Evolutionary conservation across 2,329 filamentous ascomycete species (phyloP), one percentile per base, ranked within the genome.

Genomic region (Diaporthe australafricana): DNA sequence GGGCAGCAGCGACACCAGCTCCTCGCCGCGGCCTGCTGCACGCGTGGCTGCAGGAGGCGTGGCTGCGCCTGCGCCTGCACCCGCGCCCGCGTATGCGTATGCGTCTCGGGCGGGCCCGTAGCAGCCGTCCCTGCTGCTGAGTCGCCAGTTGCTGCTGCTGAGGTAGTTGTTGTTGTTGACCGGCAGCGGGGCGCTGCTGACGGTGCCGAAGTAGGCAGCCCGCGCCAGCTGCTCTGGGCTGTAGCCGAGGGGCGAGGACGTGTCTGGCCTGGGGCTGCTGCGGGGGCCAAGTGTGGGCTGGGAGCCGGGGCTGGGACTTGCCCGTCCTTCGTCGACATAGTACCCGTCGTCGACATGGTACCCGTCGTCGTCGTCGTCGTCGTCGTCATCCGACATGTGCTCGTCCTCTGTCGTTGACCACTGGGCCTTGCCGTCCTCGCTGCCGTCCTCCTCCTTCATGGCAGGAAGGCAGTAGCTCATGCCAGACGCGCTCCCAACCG

Each of bases 191-290:
- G n/a, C 27, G 27, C 27, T 45, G 27, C 27, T 45, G 32, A 47
- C 71, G 1, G 68, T 72, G 45, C 71, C 68, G 38, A 72, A 63
- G 30, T 68, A 72, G 6, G 56, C 66, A 11, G 52, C 20, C 53
- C 25, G 50, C 12, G 66, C 42, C 30, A 69, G 45, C 65, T 27
- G 45, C 65, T 27, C 47, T 63, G 53, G 27, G 63, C 53, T 57
- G 25, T 57, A 63, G 38, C 42, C 40, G 25, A 16, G 67, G 0
- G 53, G n/a, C n/a, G n/a, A 60, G 9, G 67, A 40, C 53, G 32
- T 62, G 70, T 62, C 53, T 4, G 42, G 38, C 69, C 60, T 42
- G 40, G 42, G 53, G 50, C 38, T 53, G 3, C 38, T 14, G 50
- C 5, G 32, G 9, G 63, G 30, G 55, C 63, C 35, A 14, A 42